These are phyloP conservation scores for Aciculoconidium aculeatum DNA, from an alignment of 805 yeast genomes.

Conservation along the genomic window DNA sequence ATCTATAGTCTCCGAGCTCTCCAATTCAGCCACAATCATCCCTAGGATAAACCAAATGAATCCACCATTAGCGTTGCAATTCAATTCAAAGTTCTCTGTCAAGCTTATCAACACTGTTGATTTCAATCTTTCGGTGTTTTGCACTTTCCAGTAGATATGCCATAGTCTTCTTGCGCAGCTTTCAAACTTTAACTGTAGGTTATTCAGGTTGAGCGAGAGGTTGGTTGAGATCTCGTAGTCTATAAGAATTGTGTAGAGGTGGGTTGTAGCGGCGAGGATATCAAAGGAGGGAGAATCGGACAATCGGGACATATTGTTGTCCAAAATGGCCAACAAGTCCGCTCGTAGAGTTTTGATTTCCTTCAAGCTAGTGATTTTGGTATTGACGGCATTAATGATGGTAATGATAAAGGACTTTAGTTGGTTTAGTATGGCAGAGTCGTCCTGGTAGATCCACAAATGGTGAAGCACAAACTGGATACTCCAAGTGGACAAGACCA, in stretches of 20 bases:
- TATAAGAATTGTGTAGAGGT: conserved; percentile 30
- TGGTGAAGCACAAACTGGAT: conserved; percentile 22
- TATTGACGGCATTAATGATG: conserved; percentile 25
- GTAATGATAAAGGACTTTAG: conserved; percentile 30
- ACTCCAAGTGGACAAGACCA: conserved; percentile 26
- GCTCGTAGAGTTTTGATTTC: conserved; percentile 17
- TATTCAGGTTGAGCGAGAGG: conserved; percentile 17
- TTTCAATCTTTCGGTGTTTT: conserved; percentile 12
- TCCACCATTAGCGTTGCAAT: conserved; percentile 20
- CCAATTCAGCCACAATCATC: conserved; percentile 2
- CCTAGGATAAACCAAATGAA: conserved; percentile 15
- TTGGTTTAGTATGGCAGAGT: conserved; percentile 12
- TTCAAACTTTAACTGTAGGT: conserved; percentile 24
- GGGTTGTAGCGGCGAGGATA: conserved; percentile 15
- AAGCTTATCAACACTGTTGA: conserved; percentile 27
- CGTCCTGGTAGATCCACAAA: conserved; percentile 14
- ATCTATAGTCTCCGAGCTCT: not conserved
- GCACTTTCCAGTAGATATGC: conserved; percentile 17
- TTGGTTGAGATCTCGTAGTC: conserved; percentile 30
- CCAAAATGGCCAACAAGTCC: conserved; percentile 14
- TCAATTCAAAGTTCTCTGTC: conserved; percentile 22
- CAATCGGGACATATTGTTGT: conserved; percentile 11
- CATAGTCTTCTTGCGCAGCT: conserved; percentile 25
- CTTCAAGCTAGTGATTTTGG: conserved; percentile 22
- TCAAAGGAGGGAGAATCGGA: conserved; percentile 1